Evolutionary conservation across 192 early-diverging fungal genomes (phyloP), one percentile per base, ranked within the genome.

Genomic region (Oehlia diaphana): DNA sequence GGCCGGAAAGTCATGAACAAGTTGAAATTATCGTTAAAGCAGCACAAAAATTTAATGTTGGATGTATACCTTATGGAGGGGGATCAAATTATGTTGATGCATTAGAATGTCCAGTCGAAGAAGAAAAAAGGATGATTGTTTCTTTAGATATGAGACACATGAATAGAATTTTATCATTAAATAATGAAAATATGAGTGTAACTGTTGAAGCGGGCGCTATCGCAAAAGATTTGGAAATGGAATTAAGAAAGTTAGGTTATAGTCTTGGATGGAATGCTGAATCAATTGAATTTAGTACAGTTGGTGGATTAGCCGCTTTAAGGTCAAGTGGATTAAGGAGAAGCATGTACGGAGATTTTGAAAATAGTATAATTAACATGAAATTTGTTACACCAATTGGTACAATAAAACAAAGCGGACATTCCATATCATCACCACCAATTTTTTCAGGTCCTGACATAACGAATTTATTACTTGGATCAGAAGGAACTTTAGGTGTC

Each of bases 51-150:
- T 74, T 21, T 62, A 61, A 74, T 62, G 73, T 74, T 74, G 50
- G 73, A 9, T 74, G 28, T 53, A 74, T 74, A 16, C 50, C 73
- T 58, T 74, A 35, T 28, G 50, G 73, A 58, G 49, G 73, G 12
- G 73, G 73, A n/a, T 62, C 50, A 61, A 62, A 74, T 74, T n/a
- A 74, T 61, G 73, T 74, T 62, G 23, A 74, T 62, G 50, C 50
- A 4, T 74, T 74, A 13, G 50, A 74, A 35, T 74, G 26, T 74
- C 50, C 73, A 58, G 14, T 44, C 13, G 28, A 74, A 61, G 23
- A 74, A 28, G 23, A 53, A 19, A 53, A 62, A 62, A 61, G 50
- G 21, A 74, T 74, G 50, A 61, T 74, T 0, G 73, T 74, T 19
- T 53, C 33, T 53, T 62, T 74, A 19, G 73, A 74, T 21, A 74